These are phyloP conservation scores for Gaultheria prostrata DNA, from an alignment of 148 eudicot genomes.

Conservation along the genomic window DNA sequence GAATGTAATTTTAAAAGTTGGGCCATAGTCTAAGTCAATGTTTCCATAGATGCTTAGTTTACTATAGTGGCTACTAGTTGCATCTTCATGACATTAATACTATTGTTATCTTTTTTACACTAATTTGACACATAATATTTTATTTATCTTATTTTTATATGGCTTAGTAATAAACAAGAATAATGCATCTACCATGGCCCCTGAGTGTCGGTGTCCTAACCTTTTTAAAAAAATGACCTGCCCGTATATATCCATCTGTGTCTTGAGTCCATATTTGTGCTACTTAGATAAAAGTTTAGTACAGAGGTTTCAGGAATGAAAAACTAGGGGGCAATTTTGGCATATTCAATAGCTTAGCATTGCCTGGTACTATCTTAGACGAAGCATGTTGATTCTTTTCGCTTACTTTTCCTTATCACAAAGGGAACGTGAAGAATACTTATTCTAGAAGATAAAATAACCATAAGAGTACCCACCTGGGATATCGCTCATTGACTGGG, in stretches of 20 bases:
- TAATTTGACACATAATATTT: background rate
- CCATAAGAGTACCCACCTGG: slow-evolving; percentile 21
- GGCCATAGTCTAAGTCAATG: background rate
- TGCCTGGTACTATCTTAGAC: background rate
- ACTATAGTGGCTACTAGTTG: too few species aligned
- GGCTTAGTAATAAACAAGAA: background rate
- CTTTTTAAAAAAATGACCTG: background rate
- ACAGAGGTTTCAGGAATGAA: background rate
- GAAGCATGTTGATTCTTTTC: background rate
- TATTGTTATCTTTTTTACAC: background rate
- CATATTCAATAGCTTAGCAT: background rate
- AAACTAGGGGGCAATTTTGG: background rate
- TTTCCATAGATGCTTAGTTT: too few species aligned
- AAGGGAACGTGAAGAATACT: background rate
- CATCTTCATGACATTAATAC: too few species aligned
- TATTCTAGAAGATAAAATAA: background rate
- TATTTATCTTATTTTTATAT: background rate
- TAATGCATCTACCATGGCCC: background rate
- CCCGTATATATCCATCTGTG: background rate
- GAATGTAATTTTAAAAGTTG: background rate
- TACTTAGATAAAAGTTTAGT: background rate
- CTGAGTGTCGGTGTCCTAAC: too few species aligned
- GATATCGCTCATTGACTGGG: slow-evolving; percentile 48
- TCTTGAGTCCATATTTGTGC: background rate
- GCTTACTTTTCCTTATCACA: too few species aligned